Evolutionary conservation across 2,329 filamentous ascomycete species (phyloP).

Genomic region (Endocalyx cinctus): DNA sequence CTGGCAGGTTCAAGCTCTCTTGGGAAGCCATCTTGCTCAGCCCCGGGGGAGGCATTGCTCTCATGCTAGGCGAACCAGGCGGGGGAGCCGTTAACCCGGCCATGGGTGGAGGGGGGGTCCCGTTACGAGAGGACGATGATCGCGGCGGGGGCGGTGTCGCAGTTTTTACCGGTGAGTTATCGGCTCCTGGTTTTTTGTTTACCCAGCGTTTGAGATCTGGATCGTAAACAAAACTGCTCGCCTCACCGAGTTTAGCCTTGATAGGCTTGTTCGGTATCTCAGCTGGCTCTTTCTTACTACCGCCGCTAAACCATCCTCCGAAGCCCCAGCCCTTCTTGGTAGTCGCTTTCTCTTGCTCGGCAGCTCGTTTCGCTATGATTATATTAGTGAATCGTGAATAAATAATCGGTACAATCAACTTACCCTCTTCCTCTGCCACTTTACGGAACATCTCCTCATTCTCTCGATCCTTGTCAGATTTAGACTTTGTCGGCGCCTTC

Average conservation of each 20-base stretch:
- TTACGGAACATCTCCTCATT: constrained; percentile 82
- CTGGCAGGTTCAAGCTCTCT: constrained; percentile 30
- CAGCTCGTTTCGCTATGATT: constrained; percentile 54
- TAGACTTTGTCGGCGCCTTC: constrained; percentile 52
- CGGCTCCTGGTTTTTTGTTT: constrained; percentile 82
- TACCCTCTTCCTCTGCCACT: constrained; percentile 72
- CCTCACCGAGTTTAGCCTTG: constrained; percentile 87
- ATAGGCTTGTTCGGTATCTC: constrained; percentile 62
- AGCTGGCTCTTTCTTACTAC: constrained; percentile 57
- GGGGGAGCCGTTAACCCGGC: constrained; percentile 13
- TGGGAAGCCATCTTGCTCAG: constrained; percentile 30
- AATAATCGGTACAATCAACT: constrained; percentile 27
- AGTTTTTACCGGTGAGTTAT: constrained; percentile 53
- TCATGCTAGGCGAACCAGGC: constrained; percentile 14
- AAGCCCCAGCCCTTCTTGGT: constrained; percentile 76
- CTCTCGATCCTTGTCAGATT: constrained; percentile 67
- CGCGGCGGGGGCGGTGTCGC: constrained; percentile 78
- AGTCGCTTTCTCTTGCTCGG: constrained; percentile 42
- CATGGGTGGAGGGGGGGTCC: constrained; percentile 47
- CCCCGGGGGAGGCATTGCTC: constrained; percentile 22
- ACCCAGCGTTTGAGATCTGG: constrained; percentile 97
- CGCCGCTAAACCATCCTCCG: constrained; percentile 77
- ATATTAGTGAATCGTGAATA: constrained; percentile 16
- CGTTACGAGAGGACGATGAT: constrained; percentile 50
- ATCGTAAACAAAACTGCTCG: constrained; percentile 90